Conservation (phyloP, 768 basidiomycete genomes). For the Lyophyllum atratum region DNA sequence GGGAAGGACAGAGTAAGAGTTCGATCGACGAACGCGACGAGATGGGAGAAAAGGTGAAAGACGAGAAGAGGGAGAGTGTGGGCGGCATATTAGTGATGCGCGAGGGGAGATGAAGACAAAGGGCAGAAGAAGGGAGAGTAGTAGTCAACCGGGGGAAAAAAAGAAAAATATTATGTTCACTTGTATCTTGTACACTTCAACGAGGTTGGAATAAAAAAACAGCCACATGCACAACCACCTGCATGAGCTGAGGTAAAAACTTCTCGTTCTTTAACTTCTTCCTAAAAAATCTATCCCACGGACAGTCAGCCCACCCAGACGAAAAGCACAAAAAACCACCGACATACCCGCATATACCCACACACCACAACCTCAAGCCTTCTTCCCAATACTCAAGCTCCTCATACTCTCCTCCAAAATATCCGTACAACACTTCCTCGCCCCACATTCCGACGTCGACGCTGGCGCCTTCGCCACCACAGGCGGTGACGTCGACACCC, state of each 20-base stretch:
- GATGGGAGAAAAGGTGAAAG: not conserved
- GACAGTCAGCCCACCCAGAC: not conserved
- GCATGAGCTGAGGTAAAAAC: not conserved
- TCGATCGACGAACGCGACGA: slow-evolving; percentile 7
- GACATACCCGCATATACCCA: not conserved
- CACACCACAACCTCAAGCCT: slow-evolving; percentile 22
- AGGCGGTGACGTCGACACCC: slow-evolving; percentile 1
- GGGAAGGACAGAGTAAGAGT: not conserved
- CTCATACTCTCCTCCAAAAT: slow-evolving; percentile 71
- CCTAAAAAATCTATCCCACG: not conserved
- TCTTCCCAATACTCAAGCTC: slow-evolving; percentile 63
- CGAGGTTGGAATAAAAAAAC: slow-evolving; percentile 18
- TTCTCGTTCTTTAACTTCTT: not conserved
- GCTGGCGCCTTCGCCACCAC: not conserved
- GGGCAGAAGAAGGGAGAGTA: not conserved
- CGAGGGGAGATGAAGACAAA: not conserved
- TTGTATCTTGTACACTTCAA: not conserved
- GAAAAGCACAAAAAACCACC: not conserved
- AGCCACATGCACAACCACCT: slow-evolving; percentile 22
- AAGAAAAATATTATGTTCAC: not conserved
- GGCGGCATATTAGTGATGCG: not conserved
- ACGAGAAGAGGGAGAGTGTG: not conserved
- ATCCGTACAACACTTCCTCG: slow-evolving; percentile 32
- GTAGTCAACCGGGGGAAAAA: not conserved
- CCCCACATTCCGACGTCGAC: not conserved